A percentile compares a stretch with the other conserved stretches of the same genome.
Conservation (phyloP, 257 asterid species). For the Galeopsis tetrahit region DNA sequence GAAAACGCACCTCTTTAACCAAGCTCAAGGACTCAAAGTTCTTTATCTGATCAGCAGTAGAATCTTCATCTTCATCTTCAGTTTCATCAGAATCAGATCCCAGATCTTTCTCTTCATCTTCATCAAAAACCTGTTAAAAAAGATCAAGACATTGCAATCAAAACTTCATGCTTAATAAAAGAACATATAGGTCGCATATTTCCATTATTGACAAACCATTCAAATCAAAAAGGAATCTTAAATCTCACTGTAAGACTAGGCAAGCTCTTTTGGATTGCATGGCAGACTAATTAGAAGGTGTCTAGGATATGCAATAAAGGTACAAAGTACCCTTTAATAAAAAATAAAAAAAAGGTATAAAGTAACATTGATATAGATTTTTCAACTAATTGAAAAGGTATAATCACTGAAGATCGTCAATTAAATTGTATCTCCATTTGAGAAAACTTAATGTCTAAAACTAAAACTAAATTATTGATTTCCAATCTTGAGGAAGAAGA, state of each 20-base stretch:
- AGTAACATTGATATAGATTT: background rate
- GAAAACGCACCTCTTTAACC: conserved; percentile 47
- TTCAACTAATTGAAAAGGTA: background rate
- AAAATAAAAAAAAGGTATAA: too few species aligned
- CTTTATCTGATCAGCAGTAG: conserved; percentile 34
- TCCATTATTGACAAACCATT: background rate
- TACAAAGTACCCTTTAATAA: too few species aligned
- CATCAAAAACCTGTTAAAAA: conserved; percentile 60
- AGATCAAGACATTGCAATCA: conserved; percentile 30
- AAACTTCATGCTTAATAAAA: conserved; percentile 2
- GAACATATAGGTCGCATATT: background rate
- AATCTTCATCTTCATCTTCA: conserved; percentile 57
- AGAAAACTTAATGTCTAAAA: conserved; percentile 8
- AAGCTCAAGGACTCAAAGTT: conserved; percentile 56
- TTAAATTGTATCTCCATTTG: conserved; percentile 4
- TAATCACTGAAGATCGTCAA: background rate
- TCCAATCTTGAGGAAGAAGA: conserved; percentile 16
- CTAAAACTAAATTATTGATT: background rate
- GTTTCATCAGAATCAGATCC: conserved; percentile 63
- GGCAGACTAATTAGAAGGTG: background rate
- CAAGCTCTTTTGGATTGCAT: conserved; percentile 2
- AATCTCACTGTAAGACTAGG: background rate
- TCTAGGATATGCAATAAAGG: background rate
- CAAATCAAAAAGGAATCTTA: background rate
- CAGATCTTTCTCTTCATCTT: conserved; percentile 46